Evolutionary conservation across 2,329 filamentous ascomycete genomes (phyloP).

Genomic region (Blumeriella jaapii): DNA sequence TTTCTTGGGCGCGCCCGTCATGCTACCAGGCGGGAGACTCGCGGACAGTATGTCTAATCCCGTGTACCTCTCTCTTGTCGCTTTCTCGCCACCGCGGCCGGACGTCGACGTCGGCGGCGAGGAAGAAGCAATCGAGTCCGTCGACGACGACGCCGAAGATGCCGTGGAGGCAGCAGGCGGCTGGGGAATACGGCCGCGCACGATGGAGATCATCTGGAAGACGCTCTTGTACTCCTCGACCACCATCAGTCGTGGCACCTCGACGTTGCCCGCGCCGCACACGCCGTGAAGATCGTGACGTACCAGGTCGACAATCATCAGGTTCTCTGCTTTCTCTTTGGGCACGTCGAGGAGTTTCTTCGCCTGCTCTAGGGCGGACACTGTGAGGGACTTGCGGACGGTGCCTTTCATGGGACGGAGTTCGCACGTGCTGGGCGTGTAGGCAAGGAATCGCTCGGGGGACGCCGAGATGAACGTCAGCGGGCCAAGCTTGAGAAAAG

Average conservation of each 20-base stretch:
- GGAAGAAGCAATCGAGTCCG: too few species aligned
- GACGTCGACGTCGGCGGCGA: too few species aligned
- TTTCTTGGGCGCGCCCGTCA: conserved; percentile 95
- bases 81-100: neutral
- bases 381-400: conserved; percentile 61
- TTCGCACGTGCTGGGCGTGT: conserved; percentile 52
- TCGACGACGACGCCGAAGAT: too few species aligned
- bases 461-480: conserved; percentile 71
- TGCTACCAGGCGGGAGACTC: conserved; percentile 78
- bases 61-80: conserved; percentile 31
- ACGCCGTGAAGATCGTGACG: conserved; percentile 85
- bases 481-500: conserved; percentile 59
- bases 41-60: conserved; percentile 67
- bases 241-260: conserved; percentile 66
- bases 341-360: conserved; percentile 61
- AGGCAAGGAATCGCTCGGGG: conserved; percentile 78
- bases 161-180: too few species aligned
- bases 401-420: conserved; percentile 97
- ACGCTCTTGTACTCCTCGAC: conserved; percentile 89
- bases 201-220: conserved; percentile 82
- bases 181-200: conserved; percentile 55
- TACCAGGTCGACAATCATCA: conserved; percentile 98
- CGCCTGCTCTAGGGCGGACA: conserved; percentile 59
- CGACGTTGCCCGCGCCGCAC: conserved; percentile 61
- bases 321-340: conserved; percentile 89